Percentiles rank a stretch among this genome's conserved stretches.
Conservation (phyloP, 176 grass and related monocot genomes). For the Carex pumila region DNA sequence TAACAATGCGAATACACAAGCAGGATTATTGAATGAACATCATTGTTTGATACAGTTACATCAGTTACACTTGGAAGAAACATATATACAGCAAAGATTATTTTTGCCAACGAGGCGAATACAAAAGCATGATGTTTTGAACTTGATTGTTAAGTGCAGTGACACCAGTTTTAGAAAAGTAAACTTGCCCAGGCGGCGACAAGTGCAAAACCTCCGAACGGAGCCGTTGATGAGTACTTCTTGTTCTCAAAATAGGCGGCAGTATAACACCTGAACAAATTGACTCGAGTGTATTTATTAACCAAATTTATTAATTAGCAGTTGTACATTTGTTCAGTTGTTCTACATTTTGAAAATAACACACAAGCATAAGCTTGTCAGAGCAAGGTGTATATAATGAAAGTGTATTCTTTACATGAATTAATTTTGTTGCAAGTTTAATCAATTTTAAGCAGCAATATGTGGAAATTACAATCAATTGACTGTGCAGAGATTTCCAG, state of each 20-base stretch:
- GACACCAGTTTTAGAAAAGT: conserved; percentile 45
- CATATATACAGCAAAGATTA: neutral
- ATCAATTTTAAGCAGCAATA: neutral
- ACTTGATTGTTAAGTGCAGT: neutral
- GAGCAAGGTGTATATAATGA: neutral
- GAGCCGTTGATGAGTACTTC: conserved; percentile 53
- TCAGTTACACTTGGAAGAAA: neutral
- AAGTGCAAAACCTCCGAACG: conserved; percentile 75
- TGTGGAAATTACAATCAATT: neutral
- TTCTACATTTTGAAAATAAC: neutral
- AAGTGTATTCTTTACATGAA: neutral
- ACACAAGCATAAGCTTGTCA: neutral
- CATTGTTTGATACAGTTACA: neutral
- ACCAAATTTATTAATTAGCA: neutral
- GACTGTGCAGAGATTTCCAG: neutral
- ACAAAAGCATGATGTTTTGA: neutral
- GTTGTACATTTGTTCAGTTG: neutral
- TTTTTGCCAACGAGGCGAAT: neutral
- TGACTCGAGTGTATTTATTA: neutral
- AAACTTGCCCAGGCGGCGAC: conserved; percentile 73
- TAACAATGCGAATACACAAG: neutral
- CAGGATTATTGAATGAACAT: neutral
- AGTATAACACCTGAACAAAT: conserved; percentile 60
- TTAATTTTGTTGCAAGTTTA: neutral
- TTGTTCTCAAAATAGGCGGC: conserved; percentile 78